phyloP scores from a whole-genome alignment of 306 rosid species.

The Arachis stenosperma region DNA sequence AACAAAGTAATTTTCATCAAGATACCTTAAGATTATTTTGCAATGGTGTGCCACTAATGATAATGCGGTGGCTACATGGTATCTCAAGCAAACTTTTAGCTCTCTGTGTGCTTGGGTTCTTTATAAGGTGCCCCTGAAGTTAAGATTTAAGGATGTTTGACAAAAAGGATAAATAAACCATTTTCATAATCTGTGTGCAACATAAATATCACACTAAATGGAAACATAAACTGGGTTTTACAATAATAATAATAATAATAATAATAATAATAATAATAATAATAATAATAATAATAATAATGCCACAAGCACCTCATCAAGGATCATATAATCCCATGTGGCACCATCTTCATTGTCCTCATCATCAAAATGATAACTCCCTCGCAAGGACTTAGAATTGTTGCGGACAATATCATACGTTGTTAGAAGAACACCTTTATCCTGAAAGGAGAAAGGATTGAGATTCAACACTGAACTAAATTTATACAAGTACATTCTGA shows the following conservation, averaged over 20 bases:
- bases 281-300: too few species aligned
- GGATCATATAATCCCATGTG: conserved; percentile 95
- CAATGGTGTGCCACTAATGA: conserved; percentile 89
- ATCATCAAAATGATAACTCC: conserved; percentile 45
- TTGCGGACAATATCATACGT: conserved; percentile 93
- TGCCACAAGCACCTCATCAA: conserved; percentile 72
- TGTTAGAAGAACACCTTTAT: conserved; percentile 91
- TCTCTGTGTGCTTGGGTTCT: conserved; percentile 95
- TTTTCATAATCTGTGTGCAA: not conserved
- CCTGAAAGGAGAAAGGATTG: conserved; percentile 47
- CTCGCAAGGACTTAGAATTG: conserved; percentile 74
- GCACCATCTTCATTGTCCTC: conserved; percentile 64
- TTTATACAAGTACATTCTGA: not conserved
- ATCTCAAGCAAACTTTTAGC: conserved; percentile 95
- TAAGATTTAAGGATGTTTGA: conserved; percentile 39
- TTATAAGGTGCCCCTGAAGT: conserved; percentile 87
- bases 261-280: too few species aligned
- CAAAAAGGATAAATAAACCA: not conserved
- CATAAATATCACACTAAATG: conserved; percentile 14
- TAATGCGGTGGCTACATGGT: conserved; percentile 80
- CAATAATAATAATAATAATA: not conserved
- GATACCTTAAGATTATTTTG: conserved; percentile 92
- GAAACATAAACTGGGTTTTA: conserved; percentile 13
- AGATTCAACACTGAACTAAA: conserved; percentile 25
- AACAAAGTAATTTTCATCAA: conserved; percentile 1